Base-by-base conservation (phyloP, 169 alveolate genomes). In the Cryptosporidium sp. region DNA sequence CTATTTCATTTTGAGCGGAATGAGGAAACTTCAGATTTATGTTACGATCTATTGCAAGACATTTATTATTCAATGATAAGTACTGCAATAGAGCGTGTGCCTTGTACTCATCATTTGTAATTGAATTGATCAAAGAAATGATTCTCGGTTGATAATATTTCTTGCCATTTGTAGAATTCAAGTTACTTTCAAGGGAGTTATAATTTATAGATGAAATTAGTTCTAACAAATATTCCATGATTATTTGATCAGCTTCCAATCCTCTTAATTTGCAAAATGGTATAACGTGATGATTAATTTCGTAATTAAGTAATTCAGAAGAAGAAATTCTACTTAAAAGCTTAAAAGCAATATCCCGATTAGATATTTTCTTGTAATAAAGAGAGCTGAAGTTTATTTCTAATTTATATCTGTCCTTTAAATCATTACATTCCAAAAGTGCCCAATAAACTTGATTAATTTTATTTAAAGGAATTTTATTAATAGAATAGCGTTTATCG, bases 241-340 rank as follows among this genome's bases (percentile, higher is more conserved):
- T 37, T 0, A 80, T 61, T 26, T 42, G 5, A 44, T 80, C 89
- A 7, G 80, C 35, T 26, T 80, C 89, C 44, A 80, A 35, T 3
- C 89, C 89, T 42, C 89, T 60, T 31, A 23, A 37, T 37, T 48
- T 80, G 35, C 89, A 80, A 65, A 80, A 80, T 21, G 89, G 89
- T n/a, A 62, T 80, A 62, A 80, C 35, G 33, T 80, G 42, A 26
- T 80, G 33, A 29, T 80, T 51, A n/a, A 80, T 65, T 65, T 80
- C 89, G n/a, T 80, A 31, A 62, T 42, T 16, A 10, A 80, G 52
- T 0, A 80, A 29, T 80, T 80, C 89, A 3, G 75, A 62, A 3
- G 72, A 61, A 14, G 72, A 60, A 23, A 80, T 37, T 29, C 89
- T 80, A 65, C 42, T 61, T 62, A 80, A 23, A 2, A 80, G 26